Evolutionary conservation across 1,139 yeast species (phyloP), one percentile per base, ranked within the genome.

Genomic region (Candida sp.): DNA sequence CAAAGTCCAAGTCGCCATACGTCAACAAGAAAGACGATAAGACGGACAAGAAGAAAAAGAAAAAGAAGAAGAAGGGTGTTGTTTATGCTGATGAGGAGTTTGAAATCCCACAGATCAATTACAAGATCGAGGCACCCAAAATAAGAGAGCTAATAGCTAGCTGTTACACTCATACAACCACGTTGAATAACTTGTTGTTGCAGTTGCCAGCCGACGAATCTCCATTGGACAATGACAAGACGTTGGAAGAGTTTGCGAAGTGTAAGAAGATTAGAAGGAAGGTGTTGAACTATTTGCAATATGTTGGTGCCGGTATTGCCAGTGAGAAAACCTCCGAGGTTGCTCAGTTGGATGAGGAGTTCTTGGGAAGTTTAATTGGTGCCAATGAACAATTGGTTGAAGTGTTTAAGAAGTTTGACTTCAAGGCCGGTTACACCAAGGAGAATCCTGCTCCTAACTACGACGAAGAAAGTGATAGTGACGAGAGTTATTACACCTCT

Each of bases 381-480:
- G 96, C 97, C 46, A 94, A 94, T 65, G 99, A 94, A 62, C 93
- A 88, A 63, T 78, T 94, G 56, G 96, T 94, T 8, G 75, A 74
- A 4, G 86, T 92, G 0, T 78, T 94, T 62, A 84, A 86, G 60
- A 70, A 76, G 54, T 92, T 85, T 65, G 97, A 93, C 56, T 50
- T 58, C 2, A 65, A 69, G 50, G 69, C 78, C 40, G 81, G 82
- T 2, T 71, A 71, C 51, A 61, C 72, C 2, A 69, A 57, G 2
- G 69, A 62, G 3, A 72, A 70, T 44, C 76, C 78, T 0, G 77
- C 77, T 1, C 78, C 77, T 7, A 54, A 58, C 33, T 67, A 67
- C 47, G 70, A 66, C 38, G 74, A 68, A 23, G 69, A 64, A 32
- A 62, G 63, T 31, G 64, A 62, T 30, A 68, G 63, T 11, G 60